Evolutionary conservation across 768 basidiomycete genomes (phyloP).

Genomic region (Mycena olivaceomarginata): DNA sequence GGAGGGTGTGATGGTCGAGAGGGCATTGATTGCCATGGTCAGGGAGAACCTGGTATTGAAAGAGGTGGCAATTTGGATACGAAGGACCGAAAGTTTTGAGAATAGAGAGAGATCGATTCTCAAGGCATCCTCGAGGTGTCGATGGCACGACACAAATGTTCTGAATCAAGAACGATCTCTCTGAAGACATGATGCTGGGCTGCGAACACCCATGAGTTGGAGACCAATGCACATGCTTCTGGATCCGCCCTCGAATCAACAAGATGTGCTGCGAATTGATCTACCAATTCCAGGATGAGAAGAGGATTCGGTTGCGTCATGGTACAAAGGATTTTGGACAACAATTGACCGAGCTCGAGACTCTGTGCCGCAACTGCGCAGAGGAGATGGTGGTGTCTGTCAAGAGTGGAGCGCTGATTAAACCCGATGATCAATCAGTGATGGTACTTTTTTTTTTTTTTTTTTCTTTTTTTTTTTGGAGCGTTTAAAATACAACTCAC

Average conservation of each 20-base stretch:
- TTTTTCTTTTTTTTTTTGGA: no score
- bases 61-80: background rate
- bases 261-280: background rate
- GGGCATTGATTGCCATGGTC: background rate
- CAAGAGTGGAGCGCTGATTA: no score
- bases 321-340: no score
- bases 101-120: background rate
- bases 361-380: no score
- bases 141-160: background rate
- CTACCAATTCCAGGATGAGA: background rate
- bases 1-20: background rate
- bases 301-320: no score
- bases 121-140: background rate
- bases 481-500: no score
- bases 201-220: background rate
- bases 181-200: background rate
- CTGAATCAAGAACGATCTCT: background rate
- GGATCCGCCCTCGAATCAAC: background rate
- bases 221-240: background rate
- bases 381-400: no score
- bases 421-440: no score
- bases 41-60: background rate
- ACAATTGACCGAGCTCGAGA: no score
- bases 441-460: no score
- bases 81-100: background rate